Percentiles rank a stretch among this genome's conserved stretches.
Evolutionary conservation across 257 asterid genomes (phyloP).

Genomic region (Nicotiana undulata): DNA sequence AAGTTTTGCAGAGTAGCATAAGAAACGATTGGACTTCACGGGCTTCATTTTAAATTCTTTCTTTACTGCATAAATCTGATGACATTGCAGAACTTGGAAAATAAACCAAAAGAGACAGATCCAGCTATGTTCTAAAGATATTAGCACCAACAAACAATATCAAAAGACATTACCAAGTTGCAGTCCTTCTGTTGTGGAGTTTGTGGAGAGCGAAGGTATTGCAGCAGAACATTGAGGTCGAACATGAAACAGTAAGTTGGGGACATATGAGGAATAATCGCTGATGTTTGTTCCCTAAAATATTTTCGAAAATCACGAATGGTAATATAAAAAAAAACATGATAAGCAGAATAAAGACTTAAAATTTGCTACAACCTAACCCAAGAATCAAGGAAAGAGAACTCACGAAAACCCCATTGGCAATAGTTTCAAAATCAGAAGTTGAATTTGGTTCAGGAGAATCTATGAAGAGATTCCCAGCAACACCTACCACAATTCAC

Average conservation of each 20-base stretch:
- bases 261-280: too few relatives aligned
- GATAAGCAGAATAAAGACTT: background rate
- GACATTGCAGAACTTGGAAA: background rate
- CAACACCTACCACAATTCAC: conserved; percentile 20
- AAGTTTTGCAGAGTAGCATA: background rate
- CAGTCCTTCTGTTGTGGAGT: background rate
- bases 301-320: background rate
- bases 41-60: background rate
- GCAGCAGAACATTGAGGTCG: conserved; percentile 16
- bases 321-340: background rate
- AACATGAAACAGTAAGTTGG: background rate
- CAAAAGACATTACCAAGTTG: background rate
- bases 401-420: conserved; percentile 26
- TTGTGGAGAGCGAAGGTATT: background rate
- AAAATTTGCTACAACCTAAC: background rate
- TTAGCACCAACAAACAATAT: background rate
- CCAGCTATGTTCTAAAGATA: background rate
- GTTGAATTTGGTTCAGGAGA: conserved; percentile 7
- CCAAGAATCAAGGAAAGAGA: background rate
- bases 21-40: background rate
- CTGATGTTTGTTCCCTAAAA: conserved; percentile 14
- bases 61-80: background rate
- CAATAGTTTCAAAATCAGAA: background rate
- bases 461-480: conserved; percentile 23
- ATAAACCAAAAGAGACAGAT: background rate